Conservation (phyloP, 305 asterid genomes). For the Fraxinus floribunda region DNA sequence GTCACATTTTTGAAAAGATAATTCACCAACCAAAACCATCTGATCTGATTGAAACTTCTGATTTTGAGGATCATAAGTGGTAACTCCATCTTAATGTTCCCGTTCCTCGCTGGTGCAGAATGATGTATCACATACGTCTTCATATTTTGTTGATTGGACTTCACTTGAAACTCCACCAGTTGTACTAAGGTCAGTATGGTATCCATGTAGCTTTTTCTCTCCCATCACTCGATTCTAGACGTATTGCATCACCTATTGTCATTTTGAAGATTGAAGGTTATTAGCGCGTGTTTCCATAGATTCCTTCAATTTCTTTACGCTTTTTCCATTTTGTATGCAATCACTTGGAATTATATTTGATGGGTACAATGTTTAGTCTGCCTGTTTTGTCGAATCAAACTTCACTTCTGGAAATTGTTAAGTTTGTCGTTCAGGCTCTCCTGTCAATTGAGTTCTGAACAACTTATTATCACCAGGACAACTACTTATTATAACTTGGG, state of each 20-base stretch:
- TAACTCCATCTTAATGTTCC: background rate
- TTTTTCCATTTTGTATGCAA: background rate
- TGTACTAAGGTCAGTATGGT: background rate
- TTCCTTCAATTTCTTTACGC: background rate
- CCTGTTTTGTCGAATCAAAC: background rate
- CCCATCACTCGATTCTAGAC: background rate
- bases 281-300: background rate
- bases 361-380: background rate
- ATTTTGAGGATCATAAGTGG: background rate
- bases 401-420: background rate
- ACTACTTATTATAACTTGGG: background rate
- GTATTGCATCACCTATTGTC: background rate
- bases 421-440: background rate
- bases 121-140: background rate
- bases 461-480: background rate
- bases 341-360: background rate
- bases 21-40: slow-evolving; percentile 10
- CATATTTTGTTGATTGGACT: background rate
- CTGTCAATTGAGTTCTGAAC: background rate
- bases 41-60: background rate
- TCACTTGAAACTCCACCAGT: background rate
- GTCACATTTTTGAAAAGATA: slow-evolving; percentile 16
- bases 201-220: background rate
- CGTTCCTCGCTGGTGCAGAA: background rate
- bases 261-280: background rate